A percentile compares a stretch with the other conserved stretches of the same genome.
These are phyloP conservation scores for Ophiosphaerella narmari DNA, from an alignment of 2,329 filamentous ascomycete species.

Conservation along the genomic window DNA sequence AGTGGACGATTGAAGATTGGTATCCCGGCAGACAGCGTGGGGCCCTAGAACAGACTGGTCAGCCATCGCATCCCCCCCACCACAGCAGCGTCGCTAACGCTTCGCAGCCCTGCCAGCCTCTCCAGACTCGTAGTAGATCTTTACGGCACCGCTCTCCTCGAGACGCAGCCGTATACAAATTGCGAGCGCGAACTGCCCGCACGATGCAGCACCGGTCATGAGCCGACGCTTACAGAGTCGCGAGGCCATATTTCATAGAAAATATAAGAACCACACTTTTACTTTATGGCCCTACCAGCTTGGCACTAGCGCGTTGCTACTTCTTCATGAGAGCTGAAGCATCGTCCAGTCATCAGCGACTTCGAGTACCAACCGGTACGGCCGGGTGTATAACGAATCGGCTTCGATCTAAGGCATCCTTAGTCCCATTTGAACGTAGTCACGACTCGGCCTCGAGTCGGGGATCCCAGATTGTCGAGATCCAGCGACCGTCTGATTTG, in stretches of 20 bases:
- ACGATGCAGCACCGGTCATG: conserved; percentile 12
- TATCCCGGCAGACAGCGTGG: conserved; percentile 7
- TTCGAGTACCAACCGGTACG: neutral
- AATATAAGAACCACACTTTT: conserved; percentile 34
- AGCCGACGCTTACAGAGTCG: conserved; percentile 31
- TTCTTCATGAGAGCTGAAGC: neutral
- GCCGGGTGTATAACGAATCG: neutral
- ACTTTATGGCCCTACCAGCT: neutral
- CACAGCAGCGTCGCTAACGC: conserved; percentile 26
- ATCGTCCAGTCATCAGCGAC: neutral
- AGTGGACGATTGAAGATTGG: conserved; percentile 2
- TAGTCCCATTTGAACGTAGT: too few species aligned
- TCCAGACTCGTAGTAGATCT: conserved; percentile 2
- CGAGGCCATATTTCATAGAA: conserved; percentile 31
- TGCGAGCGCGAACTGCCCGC: conserved; percentile 17
- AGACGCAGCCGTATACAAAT: conserved; percentile 3
- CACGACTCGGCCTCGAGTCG: too few species aligned
- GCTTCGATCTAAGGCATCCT: neutral
- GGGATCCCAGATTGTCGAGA: too few species aligned
- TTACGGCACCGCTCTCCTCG: conserved; percentile 2
- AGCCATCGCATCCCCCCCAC: conserved; percentile 9
- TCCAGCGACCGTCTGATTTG: too few species aligned
- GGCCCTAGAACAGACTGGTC: conserved; percentile 13
- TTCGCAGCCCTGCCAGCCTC: conserved; percentile 10
- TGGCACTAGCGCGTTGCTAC: neutral